Conservation (phyloP, 2,329 filamentous ascomycete species). For the Aspergillus fijiensis region DNA sequence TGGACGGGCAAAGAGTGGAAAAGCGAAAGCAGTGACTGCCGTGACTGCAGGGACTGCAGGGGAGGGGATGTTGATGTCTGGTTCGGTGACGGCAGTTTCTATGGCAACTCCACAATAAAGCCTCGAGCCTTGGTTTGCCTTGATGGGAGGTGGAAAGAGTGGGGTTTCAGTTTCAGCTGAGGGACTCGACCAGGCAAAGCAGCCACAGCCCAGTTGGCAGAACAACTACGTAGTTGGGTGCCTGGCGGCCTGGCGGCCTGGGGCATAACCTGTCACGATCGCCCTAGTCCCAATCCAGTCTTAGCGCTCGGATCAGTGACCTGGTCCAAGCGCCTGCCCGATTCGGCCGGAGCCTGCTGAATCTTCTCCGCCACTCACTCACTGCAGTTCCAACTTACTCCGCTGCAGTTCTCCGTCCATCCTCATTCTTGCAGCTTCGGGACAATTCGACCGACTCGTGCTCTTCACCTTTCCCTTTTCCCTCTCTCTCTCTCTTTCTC, state of each 20-base stretch:
- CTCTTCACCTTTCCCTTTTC: background rate
- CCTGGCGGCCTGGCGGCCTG: slow-evolving; percentile 14
- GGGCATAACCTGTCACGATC: slow-evolving; percentile 10
- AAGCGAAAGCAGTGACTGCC: background rate
- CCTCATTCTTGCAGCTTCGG: background rate
- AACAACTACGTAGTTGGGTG: slow-evolving; percentile 2
- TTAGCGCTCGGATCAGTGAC: slow-evolving; percentile 15
- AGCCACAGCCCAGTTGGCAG: too few relatives aligned
- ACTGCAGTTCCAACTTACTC: too few relatives aligned
- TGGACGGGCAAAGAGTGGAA: background rate
- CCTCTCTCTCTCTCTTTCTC: background rate
- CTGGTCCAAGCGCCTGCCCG: slow-evolving; percentile 13
- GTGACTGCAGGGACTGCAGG: background rate
- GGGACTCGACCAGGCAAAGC: too few relatives aligned
- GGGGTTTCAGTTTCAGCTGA: background rate
- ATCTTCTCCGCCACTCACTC: slow-evolving; percentile 5
- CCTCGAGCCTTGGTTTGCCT: too few relatives aligned
- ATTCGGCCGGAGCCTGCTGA: slow-evolving; percentile 7
- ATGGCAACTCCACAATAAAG: slow-evolving; percentile 26
- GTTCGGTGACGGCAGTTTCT: slow-evolving; percentile 31
- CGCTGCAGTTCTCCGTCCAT: background rate
- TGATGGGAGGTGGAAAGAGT: too few relatives aligned
- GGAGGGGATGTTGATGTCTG: slow-evolving; percentile 29
- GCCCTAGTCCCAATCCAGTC: slow-evolving; percentile 9
- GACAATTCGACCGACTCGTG: too few relatives aligned